Conservation (phyloP, 805 yeast species). For the Nakazawaea holstii region DNA sequence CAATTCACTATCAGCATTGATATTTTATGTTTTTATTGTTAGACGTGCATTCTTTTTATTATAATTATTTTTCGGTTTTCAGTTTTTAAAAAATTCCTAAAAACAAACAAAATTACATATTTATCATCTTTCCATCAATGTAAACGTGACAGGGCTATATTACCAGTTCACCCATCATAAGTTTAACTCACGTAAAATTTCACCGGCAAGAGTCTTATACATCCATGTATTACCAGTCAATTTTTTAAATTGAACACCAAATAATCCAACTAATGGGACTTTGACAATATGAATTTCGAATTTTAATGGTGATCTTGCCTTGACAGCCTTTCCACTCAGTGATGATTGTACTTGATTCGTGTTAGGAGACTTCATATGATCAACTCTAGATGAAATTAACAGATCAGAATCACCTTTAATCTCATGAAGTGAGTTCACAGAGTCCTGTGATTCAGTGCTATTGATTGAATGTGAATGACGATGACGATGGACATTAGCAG, state of each 20-base stretch:
- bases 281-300: conserved; percentile 91
- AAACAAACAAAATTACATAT: not conserved
- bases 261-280: conserved; percentile 83
- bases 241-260: conserved; percentile 93
- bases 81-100: not conserved
- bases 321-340: conserved; percentile 6
- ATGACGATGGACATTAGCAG: conserved; percentile 29
- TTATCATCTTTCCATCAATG: not conserved
- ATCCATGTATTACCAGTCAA: conserved; percentile 92
- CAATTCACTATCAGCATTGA: not conserved
- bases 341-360: conserved; percentile 14
- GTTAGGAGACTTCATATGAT: conserved; percentile 32
- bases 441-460: conserved; percentile 55
- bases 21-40: not conserved
- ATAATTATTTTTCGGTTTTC: too few species aligned
- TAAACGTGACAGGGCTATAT: not conserved
- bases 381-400: conserved; percentile 54
- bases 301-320: conserved; percentile 58
- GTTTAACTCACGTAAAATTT: conserved; percentile 67
- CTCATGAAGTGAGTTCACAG: conserved; percentile 51
- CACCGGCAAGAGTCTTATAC: conserved; percentile 86
- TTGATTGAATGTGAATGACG: conserved; percentile 23
- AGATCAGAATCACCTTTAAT: conserved; percentile 49
- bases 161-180: conserved; percentile 28
- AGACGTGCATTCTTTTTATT: not conserved